Conservation (phyloP, 192 early-diverging fungal genomes). For the Chytriomyces sp. region DNA sequence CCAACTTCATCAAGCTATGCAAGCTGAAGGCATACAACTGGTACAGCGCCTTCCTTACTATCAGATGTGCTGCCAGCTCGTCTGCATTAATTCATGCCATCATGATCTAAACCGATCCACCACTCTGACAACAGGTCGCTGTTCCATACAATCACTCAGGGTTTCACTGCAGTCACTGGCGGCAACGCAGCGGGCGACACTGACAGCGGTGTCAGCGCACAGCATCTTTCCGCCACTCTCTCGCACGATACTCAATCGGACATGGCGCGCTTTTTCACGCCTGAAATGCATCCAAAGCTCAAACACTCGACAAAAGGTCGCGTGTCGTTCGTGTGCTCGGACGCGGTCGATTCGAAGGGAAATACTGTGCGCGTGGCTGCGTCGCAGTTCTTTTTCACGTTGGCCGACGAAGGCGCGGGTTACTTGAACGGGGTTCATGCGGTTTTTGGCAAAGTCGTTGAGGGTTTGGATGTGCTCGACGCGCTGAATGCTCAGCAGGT, state of each 20-base stretch:
- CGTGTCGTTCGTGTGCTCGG: constrained; percentile 73
- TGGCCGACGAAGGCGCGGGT: constrained; percentile 65
- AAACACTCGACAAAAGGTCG: constrained; percentile 77
- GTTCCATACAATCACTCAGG: constrained; percentile 81
- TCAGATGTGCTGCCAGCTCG: too few relatives aligned
- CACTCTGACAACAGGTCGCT: constrained; percentile 37
- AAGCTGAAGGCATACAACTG: constrained; percentile 91
- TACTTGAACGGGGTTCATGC: constrained; percentile 84
- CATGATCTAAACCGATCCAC: too few relatives aligned
- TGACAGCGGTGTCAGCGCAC: constrained; percentile 44
- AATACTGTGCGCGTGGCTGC: constrained; percentile 47
- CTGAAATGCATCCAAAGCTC: constrained; percentile 79
- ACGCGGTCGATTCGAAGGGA: constrained; percentile 34
- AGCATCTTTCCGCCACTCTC: constrained; percentile 44
- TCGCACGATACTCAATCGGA: not conserved
- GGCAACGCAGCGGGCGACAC: constrained; percentile 74
- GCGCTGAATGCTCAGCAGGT: constrained; percentile 72
- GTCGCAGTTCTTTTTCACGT: constrained; percentile 89
- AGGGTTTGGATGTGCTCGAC: constrained; percentile 88
- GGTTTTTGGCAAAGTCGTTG: constrained; percentile 85
- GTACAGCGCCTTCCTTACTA: not conserved
- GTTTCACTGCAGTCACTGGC: constrained; percentile 79
- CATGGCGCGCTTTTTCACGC: constrained; percentile 67
- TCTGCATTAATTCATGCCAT: too few relatives aligned
- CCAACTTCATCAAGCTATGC: constrained; percentile 88